A percentile compares a stretch with the other conserved stretches of the same genome.
These are phyloP conservation scores for Pichia nakasei DNA, from an alignment of 805 yeast species.

Conservation along the genomic window DNA sequence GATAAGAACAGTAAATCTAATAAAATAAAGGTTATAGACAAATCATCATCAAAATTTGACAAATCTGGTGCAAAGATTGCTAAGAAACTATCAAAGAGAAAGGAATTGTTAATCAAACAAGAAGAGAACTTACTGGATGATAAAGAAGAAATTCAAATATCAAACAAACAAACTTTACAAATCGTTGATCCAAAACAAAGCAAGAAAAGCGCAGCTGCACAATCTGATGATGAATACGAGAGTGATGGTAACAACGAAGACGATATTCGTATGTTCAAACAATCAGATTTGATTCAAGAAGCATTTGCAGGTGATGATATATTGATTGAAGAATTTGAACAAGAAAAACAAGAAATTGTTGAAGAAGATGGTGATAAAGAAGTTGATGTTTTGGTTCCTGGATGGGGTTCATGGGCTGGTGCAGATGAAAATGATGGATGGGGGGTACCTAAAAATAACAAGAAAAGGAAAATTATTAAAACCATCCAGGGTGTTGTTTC, in stretches of 20 bases:
- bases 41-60: slow-evolving; percentile 38
- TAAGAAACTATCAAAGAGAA: slow-evolving; percentile 21
- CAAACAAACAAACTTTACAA: slow-evolving; percentile 45
- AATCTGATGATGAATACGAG: slow-evolving; percentile 28
- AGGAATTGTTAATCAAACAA: slow-evolving; percentile 25
- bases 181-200: slow-evolving; percentile 36
- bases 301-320: slow-evolving; percentile 99
- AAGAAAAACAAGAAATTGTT: slow-evolving; percentile 59
- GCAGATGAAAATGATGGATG: slow-evolving; percentile 27
- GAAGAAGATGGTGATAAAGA: slow-evolving; percentile 76
- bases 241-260: slow-evolving; percentile 38
- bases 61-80: slow-evolving; percentile 40
- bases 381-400: slow-evolving; percentile 81
- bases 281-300: slow-evolving; percentile 71
- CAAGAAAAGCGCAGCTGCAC: slow-evolving; percentile 3
- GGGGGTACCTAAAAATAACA: slow-evolving; percentile 25
- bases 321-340: slow-evolving; percentile 58
- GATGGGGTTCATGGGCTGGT: slow-evolving; percentile 99
- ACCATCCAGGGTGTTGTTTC: slow-evolving; percentile 70
- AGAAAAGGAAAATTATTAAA: slow-evolving; percentile 56
- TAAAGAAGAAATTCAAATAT: slow-evolving; percentile 36
- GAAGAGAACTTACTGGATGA: slow-evolving; percentile 14
- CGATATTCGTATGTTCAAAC: slow-evolving; percentile 53
- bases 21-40: slow-evolving; percentile 40
- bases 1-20: slow-evolving; percentile 27